These are phyloP conservation scores for Sporothrix globosa DNA, from an alignment of 2,329 filamentous ascomycete genomes.

Conservation along the genomic window DNA sequence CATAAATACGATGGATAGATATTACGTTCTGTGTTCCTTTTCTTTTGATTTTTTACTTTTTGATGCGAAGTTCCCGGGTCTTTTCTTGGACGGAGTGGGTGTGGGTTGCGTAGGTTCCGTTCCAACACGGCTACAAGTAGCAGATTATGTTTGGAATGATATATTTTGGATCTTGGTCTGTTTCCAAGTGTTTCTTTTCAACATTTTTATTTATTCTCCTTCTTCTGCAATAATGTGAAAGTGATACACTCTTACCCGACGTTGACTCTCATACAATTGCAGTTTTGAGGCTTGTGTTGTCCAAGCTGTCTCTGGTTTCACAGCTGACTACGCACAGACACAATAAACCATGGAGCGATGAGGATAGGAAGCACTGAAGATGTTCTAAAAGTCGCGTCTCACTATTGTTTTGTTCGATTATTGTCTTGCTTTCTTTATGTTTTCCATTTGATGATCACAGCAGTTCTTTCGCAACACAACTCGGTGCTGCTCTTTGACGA, in stretches of 20 bases:
- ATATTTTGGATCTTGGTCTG: not conserved
- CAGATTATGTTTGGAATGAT: constrained; percentile 15
- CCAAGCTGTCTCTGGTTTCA: constrained; percentile 17
- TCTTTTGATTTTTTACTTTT: not conserved
- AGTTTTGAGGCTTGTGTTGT: not conserved
- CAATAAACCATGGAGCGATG: not conserved
- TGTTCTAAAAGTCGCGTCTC: not conserved
- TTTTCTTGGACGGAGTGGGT: constrained; percentile 4
- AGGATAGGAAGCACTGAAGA: not conserved
- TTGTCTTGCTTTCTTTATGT: not conserved
- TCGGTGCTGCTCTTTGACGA: constrained; percentile 17
- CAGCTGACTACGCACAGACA: constrained; percentile 1
- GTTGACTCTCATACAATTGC: not conserved
- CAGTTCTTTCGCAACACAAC: not conserved
- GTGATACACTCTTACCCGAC: not conserved
- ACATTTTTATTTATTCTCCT: not conserved
- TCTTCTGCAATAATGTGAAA: not conserved
- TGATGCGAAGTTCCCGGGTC: not conserved
- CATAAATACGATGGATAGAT: constrained; percentile 22
- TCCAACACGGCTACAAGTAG: constrained; percentile 20
- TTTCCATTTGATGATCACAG: not conserved
- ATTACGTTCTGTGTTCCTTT: not conserved
- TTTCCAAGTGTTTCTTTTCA: not conserved
- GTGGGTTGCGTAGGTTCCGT: constrained; percentile 13
- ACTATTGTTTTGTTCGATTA: not conserved